Conservation (phyloP, 1,284 basidiomycete species). For the Cutaneotrichosporon cutaneum region DNA sequence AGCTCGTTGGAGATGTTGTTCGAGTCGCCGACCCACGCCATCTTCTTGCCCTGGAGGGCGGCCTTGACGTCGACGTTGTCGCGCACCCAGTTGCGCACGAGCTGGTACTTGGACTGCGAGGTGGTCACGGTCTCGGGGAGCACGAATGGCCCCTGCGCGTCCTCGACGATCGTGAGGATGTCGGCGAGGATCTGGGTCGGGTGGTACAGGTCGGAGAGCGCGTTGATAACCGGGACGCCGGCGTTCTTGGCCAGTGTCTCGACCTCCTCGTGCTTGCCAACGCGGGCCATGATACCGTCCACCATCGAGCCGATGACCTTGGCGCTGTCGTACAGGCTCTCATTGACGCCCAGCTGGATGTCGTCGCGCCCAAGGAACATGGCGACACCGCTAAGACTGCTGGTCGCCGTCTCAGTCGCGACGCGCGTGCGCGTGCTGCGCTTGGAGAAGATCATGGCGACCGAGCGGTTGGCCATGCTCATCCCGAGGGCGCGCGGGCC, state of each 20-base stretch:
- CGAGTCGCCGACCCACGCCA: conserved; percentile 92
- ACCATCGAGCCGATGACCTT: conserved; percentile 87
- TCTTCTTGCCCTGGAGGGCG: conserved; percentile 60
- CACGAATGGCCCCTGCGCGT: conserved; percentile 33
- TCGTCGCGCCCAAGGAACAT: conserved; percentile 89
- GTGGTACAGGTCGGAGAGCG: conserved; percentile 92
- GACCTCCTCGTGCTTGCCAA: conserved; percentile 86
- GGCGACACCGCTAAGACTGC: conserved; percentile 79
- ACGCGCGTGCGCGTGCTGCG: conserved; percentile 90
- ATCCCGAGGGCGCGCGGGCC: conserved; percentile 38
- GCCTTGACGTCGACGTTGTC: conserved; percentile 32
- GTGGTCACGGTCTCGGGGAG: conserved; percentile 1
- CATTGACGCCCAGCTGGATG: conserved; percentile 96
- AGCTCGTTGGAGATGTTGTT: conserved; percentile 98
- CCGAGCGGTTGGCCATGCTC: conserved; percentile 71
- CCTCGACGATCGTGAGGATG: conserved; percentile 82
- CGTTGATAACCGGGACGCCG: conserved; percentile 90
- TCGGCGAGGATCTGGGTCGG: conserved; percentile 95
- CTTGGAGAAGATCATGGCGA: conserved; percentile 90
- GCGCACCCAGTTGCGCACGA: conserved; percentile 9
- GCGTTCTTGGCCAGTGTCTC: conserved; percentile 88
- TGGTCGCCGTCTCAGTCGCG: conserved; percentile 76
- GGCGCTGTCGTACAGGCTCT: conserved; percentile 79
- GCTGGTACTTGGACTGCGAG: neutral
- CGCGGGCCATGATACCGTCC: conserved; percentile 95